phyloP scores from a whole-genome alignment of 371 early-diverging fungal genomes.

The Apophysomyces ossiformis region DNA sequence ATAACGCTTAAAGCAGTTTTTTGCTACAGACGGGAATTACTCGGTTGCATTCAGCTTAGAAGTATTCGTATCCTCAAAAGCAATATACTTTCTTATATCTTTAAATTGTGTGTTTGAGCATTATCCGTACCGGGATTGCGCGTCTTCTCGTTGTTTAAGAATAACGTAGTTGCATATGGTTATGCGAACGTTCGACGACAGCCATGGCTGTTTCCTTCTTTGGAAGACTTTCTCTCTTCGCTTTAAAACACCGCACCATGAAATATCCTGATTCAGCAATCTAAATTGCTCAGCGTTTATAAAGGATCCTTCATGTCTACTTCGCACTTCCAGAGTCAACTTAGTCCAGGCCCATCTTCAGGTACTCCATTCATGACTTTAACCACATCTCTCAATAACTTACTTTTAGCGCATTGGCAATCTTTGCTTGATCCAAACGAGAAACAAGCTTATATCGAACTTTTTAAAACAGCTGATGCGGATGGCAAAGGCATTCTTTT shows the following conservation, averaged over 20 bases:
- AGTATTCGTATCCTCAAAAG: neutral
- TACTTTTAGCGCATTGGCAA: slow-evolving; percentile 18
- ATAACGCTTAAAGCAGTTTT: neutral
- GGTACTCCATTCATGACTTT: neutral
- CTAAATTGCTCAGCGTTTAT: neutral
- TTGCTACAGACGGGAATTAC: neutral
- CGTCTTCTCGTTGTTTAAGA: too few species aligned
- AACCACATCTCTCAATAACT: neutral
- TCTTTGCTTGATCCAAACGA: slow-evolving; percentile 65
- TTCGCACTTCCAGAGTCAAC: neutral
- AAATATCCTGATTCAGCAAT: neutral
- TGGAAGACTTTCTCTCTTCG: neutral
- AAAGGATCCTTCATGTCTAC: neutral
- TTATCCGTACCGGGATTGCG: too few species aligned
- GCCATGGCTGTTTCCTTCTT: too few species aligned
- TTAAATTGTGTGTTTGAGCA: too few species aligned
- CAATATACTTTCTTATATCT: too few species aligned
- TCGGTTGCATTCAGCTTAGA: neutral
- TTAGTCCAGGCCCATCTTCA: slow-evolving; percentile 1
- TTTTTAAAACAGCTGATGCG: slow-evolving; percentile 73
- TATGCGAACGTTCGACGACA: too few species aligned
- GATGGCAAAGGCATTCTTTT: slow-evolving; percentile 70
- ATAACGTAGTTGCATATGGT: too few species aligned
- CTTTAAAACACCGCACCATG: neutral
- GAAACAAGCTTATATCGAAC: slow-evolving; percentile 62